phyloP scores from a whole-genome alignment of 306 rosid species.

The Vigna mungo region DNA sequence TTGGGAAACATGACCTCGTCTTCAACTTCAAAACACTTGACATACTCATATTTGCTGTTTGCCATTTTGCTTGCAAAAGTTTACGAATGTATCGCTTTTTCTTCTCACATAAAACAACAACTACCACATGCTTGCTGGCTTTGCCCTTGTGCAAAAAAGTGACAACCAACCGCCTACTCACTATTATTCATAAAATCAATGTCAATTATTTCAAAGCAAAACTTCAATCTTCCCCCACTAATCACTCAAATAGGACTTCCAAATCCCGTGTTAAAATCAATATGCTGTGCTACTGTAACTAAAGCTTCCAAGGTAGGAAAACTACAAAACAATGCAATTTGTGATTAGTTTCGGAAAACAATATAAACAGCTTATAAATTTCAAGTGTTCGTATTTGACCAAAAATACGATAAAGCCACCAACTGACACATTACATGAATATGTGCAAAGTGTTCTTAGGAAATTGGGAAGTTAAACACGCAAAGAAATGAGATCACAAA shows the following conservation, averaged over 20 bases:
- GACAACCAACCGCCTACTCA: neutral
- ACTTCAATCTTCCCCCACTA: too few species aligned
- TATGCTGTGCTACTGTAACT: too few species aligned
- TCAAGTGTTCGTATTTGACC: conserved; percentile 44
- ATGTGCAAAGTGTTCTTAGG: conserved; percentile 39
- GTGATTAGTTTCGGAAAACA: too few species aligned
- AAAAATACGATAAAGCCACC: conserved; percentile 6
- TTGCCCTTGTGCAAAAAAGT: neutral
- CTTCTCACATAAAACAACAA: conserved; percentile 8
- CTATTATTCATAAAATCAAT: neutral
- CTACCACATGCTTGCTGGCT: conserved; percentile 20
- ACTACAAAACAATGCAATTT: too few species aligned
- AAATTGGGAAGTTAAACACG: conserved; percentile 36
- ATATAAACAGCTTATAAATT: too few species aligned
- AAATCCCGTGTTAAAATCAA: too few species aligned
- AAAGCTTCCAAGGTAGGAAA: too few species aligned
- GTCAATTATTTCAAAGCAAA: too few species aligned
- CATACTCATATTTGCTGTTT: conserved; percentile 83
- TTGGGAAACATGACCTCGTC: conserved; percentile 75
- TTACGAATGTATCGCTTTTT: neutral
- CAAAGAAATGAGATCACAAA: conserved; percentile 41
- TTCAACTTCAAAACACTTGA: conserved; percentile 73
- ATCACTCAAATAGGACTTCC: neutral
- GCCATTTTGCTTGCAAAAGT: conserved; percentile 55
- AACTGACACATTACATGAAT: conserved; percentile 36